Evolutionary conservation across 225 moss, liverwort and hornwort species (phyloP).

Genomic region (Straminergon stramineum): DNA sequence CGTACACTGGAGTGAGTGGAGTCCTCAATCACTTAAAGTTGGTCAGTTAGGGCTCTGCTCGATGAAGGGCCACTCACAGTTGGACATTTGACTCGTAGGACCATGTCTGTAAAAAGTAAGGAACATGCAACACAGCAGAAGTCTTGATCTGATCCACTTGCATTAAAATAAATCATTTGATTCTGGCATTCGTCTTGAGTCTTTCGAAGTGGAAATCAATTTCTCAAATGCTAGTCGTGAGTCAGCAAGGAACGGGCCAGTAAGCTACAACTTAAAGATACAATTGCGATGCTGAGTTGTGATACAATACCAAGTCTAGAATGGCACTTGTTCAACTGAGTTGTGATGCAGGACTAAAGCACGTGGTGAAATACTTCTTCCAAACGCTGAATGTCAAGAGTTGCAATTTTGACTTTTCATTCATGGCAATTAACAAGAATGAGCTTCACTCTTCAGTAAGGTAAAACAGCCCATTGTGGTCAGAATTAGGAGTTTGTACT

Average conservation of each 20-base stretch:
- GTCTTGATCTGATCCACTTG: not conserved
- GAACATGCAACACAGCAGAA: not conserved
- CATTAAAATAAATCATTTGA: not conserved
- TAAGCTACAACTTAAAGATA: not conserved
- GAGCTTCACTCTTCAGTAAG: not conserved
- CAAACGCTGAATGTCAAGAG: not conserved
- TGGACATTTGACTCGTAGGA: not conserved
- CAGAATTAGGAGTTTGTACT: no score
- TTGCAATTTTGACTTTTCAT: not conserved
- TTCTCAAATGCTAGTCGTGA: not conserved
- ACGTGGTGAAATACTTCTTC: not conserved
- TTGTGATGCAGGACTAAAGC: not conserved
- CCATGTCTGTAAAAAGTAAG: not conserved
- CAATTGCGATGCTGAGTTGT: not conserved
- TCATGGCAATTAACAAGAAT: not conserved
- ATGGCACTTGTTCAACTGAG: not conserved
- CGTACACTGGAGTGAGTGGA: not conserved
- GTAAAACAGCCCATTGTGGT: no score
- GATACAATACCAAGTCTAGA: not conserved
- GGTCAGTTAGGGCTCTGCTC: not conserved
- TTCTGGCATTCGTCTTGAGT: not conserved
- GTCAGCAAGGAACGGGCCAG: not conserved
- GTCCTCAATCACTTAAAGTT: not conserved
- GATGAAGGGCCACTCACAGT: not conserved
- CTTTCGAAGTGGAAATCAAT: not conserved